Conservation (phyloP, 2,329 filamentous ascomycete genomes). For the Aspergillus japonicus region DNA sequence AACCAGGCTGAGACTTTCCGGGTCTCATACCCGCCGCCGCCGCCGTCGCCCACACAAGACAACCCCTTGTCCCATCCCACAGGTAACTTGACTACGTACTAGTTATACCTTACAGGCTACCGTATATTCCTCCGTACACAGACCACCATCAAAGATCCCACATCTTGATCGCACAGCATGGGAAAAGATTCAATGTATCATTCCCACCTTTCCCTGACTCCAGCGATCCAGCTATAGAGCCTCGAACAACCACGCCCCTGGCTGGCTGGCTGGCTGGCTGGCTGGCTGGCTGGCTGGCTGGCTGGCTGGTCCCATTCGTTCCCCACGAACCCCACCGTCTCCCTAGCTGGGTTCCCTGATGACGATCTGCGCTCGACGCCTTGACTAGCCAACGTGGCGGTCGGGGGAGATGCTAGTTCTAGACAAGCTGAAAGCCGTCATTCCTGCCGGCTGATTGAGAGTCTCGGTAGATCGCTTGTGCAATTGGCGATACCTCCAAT, state of each 20-base stretch:
- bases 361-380: slow-evolving; percentile 22
- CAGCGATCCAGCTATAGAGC: background rate
- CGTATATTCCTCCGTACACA: background rate
- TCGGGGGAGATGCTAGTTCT: slow-evolving; percentile 6
- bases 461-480: background rate
- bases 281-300: slow-evolving; percentile 21
- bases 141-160: background rate
- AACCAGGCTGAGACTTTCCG: background rate
- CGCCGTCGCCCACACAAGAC: too few relatives aligned
- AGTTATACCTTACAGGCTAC: background rate
- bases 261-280: slow-evolving; percentile 22
- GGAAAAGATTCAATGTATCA: background rate
- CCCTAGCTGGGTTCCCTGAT: slow-evolving; percentile 14
- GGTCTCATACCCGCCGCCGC: background rate
- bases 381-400: slow-evolving; percentile 17
- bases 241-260: background rate
- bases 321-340: slow-evolving; percentile 17
- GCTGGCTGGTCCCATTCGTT: slow-evolving; percentile 19
- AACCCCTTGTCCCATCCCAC: background rate
- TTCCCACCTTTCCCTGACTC: background rate
- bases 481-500: slow-evolving; percentile 1
- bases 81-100: background rate
- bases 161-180: background rate
- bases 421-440: slow-evolving; percentile 8
- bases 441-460: slow-evolving; percentile 6